Evolutionary conservation across 2,329 filamentous ascomycete genomes (phyloP), one percentile per base, ranked within the genome.

Genomic region (Alternaria gaisen): DNA sequence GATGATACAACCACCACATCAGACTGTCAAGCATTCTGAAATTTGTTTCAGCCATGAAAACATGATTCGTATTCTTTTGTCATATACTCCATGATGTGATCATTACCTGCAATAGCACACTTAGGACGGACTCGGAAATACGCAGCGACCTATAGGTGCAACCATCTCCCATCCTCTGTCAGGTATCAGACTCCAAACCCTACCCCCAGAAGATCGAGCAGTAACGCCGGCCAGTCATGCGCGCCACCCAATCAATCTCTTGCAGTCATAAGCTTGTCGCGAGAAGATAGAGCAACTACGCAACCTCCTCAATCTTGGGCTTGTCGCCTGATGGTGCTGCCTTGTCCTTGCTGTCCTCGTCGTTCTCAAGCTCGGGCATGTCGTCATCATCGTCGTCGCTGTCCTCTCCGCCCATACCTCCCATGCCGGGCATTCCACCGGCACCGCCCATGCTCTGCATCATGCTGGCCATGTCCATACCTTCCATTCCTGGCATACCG

Each of bases 291-390:
- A 53, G 47, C 38, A 22, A 66, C 65, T 70, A 72, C 41, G 69
- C 72, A 48, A 83, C 79, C 71, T 83, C 82, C 73, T 83, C 80
- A 62, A 83, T 83, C 80, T 83, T 82, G 63, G 75, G 74, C 66
- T 79, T 79, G 64, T 73, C 72, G 64, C 58, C 61, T 40, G 69
- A 62, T 44, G 57, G 62, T 48, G 56, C 44, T 38, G 53, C 53
- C 60, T 66, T 68, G 53, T 64, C 66, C 58, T 69, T 65, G 55
- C 65, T 72, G 34, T 67, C 69, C 48, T 75, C 72, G 20, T 78
- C 75, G 52, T 75, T 72, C 67, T 80, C 79, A 18, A 96, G 88
- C 70, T 87, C 88, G 59, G 93, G 93, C 89, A 97, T 93, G n/a
- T 94, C 81, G n/a, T 83, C 81, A 57, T 83, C 92, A 4, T 86